Percentiles rank a stretch among this genome's conserved stretches.
phyloP scores from a whole-genome alignment of 176 grass and related monocot species.

The Eleusine coracana region DNA sequence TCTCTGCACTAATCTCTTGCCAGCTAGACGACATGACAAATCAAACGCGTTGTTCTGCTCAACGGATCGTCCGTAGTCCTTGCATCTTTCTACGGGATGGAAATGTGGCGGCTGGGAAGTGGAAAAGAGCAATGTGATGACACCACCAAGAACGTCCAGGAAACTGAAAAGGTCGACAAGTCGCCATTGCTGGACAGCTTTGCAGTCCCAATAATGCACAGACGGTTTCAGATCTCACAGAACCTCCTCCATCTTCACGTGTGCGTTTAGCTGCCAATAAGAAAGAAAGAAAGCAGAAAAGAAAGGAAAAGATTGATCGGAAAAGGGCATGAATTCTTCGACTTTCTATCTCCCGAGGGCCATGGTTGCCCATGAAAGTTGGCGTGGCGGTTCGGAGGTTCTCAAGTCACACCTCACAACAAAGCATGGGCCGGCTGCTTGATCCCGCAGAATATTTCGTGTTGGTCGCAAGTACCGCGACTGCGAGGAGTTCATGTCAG shows the following conservation, averaged over 20 bases:
- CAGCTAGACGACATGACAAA: too few relatives aligned
- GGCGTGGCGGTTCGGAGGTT: background rate
- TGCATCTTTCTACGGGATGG: background rate
- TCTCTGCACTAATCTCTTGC: too few relatives aligned
- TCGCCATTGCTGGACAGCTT: constrained; percentile 27
- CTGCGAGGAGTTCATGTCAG: too few relatives aligned
- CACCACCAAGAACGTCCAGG: constrained; percentile 13
- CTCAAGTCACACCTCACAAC: background rate
- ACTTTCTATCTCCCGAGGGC: background rate
- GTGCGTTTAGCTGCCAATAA: constrained; percentile 18
- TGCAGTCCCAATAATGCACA: constrained; percentile 40
- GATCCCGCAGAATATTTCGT: background rate
- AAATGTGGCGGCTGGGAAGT: background rate
- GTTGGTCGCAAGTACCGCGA: too few relatives aligned
- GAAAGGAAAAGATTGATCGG: background rate
- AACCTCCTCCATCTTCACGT: constrained; percentile 7
- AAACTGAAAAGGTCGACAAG: background rate
- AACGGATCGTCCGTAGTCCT: constrained; percentile 20
- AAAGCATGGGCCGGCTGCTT: background rate
- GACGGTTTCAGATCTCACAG: constrained; percentile 39
- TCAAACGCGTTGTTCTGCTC: too few relatives aligned
- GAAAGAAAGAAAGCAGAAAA: background rate
- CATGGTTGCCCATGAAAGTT: background rate
- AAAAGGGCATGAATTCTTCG: background rate
- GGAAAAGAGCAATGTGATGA: constrained; percentile 6